These are phyloP conservation scores for Chenopodium album DNA, from an alignment of 148 eudicot species.

Conservation along the genomic window DNA sequence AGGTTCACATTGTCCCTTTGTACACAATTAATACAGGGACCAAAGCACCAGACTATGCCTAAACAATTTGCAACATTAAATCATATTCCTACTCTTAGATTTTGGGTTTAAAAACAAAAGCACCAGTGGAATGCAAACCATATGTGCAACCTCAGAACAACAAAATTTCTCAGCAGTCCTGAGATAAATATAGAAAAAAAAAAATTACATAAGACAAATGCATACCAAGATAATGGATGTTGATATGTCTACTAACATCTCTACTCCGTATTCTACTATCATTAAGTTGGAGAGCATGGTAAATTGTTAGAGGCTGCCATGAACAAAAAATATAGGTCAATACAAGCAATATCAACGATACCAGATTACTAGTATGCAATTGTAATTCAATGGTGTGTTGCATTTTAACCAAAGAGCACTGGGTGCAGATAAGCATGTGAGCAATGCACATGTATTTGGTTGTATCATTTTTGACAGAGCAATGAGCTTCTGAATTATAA, in stretches of 20 bases:
- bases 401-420: not conserved
- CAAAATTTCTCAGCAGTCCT: not conserved
- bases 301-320: conserved; percentile 77
- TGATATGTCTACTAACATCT: conserved; percentile 36
- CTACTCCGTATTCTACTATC: conserved; percentile 31
- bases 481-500: not conserved
- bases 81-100: not conserved
- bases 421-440: not conserved
- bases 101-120: not conserved
- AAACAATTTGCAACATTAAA: not conserved
- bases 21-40: not conserved
- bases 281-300: conserved; percentile 62
- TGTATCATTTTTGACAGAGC: not conserved
- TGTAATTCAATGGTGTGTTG: not conserved
- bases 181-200: not conserved
- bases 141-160: not conserved
- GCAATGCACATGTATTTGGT: not conserved
- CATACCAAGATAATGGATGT: conserved; percentile 84
- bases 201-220: conserved; percentile 6
- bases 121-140: not conserved
- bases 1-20: not conserved
- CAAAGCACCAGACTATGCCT: not conserved
- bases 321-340: conserved; percentile 13
- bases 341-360: not conserved
- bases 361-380: not conserved